Conservation (phyloP, 1,139 yeast genomes). For the Yamadazyma triangularis region DNA sequence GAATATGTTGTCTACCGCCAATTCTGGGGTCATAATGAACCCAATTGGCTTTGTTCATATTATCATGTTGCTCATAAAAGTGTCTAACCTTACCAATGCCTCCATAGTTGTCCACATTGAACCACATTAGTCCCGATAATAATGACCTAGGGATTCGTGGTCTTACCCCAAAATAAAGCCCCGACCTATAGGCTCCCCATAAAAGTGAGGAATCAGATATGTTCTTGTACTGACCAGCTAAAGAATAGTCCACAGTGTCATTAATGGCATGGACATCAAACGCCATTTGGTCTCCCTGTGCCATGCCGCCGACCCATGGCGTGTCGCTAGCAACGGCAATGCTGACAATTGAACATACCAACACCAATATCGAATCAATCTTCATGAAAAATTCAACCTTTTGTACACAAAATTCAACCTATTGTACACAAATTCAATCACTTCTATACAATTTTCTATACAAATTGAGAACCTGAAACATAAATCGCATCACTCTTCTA, state of each 20-base stretch:
- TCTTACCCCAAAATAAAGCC: constrained; percentile 78
- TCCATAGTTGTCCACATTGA: constrained; percentile 55
- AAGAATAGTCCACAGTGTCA: constrained; percentile 8
- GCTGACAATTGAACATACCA: no score
- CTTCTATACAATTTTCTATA: no score
- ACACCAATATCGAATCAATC: no score
- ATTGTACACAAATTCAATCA: no score
- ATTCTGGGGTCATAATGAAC: constrained; percentile 74
- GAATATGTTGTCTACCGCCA: constrained; percentile 80
- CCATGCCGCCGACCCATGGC: background rate
- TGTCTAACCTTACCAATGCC: constrained; percentile 69
- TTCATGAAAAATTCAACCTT: no score
- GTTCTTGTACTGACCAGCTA: constrained; percentile 20
- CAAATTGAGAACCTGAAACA: no score
- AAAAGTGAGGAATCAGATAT: constrained; percentile 33
- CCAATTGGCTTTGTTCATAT: constrained; percentile 81
- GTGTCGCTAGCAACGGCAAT: no score
- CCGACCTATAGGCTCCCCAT: constrained; percentile 95
- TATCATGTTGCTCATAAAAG: constrained; percentile 71
- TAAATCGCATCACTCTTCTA: no score
- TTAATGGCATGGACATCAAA: constrained; percentile 2
- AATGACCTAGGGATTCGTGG: constrained; percentile 79
- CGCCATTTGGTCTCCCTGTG: background rate
- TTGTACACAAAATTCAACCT: no score
- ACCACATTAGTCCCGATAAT: constrained; percentile 87